Conservation (phyloP, 768 basidiomycete genomes). For the Russula lepida region DNA sequence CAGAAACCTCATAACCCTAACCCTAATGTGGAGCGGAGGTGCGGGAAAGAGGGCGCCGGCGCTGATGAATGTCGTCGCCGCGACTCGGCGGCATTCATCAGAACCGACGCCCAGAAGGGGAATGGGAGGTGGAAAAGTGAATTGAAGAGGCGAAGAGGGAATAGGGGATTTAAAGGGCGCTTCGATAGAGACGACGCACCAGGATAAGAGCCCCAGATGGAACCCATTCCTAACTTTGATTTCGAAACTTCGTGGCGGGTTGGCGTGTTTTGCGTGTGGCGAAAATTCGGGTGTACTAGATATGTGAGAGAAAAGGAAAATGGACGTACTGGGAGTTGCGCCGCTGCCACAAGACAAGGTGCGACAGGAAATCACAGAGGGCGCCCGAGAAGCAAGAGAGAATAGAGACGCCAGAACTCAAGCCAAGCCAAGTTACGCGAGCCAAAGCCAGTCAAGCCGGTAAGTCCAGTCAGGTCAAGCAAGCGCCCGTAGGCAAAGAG, state of each 20-base stretch:
- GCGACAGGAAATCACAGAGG: neutral
- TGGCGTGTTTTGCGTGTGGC: too few relatives aligned
- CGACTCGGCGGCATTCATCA: neutral
- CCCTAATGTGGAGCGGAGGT: neutral
- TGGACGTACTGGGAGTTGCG: neutral
- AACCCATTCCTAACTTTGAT: too few relatives aligned
- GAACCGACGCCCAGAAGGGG: neutral
- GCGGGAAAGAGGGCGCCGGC: neutral
- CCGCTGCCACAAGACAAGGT: neutral
- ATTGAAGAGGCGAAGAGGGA: neutral
- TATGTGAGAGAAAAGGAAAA: neutral
- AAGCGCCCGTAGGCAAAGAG: conserved; percentile 5
- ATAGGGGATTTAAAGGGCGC: neutral
- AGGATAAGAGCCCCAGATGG: neutral
- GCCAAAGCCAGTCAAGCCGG: neutral
- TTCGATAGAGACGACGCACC: conserved; percentile 5
- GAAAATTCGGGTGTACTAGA: neutral
- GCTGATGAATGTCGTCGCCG: neutral
- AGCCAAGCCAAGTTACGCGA: neutral
- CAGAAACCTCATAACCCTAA: conserved; percentile 10
- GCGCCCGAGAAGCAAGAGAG: neutral
- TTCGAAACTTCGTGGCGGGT: too few relatives aligned
- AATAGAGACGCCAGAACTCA: neutral
- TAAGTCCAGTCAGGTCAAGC: too few relatives aligned
- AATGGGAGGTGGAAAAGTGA: neutral